phyloP scores from a whole-genome alignment of 768 basidiomycete genomes.

The Serendipita indica region DNA sequence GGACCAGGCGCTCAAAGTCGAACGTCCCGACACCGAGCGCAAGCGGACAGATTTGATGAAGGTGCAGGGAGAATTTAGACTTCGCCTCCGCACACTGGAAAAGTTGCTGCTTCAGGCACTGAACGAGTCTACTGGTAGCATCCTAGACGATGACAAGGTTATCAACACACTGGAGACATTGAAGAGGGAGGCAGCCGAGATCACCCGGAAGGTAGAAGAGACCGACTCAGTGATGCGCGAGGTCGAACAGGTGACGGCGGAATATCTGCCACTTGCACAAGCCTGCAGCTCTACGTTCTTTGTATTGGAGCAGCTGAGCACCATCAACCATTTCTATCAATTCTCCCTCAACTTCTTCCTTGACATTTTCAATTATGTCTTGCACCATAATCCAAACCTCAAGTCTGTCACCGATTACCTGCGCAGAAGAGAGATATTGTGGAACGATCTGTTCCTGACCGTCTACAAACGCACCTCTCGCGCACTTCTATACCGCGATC shows the following conservation, averaged over 20 bases:
- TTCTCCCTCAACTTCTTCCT: conserved; percentile 97
- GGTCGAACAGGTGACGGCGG: conserved; percentile 87
- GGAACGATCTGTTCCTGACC: conserved; percentile 78
- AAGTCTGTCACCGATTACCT: conserved; percentile 59
- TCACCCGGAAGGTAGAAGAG: conserved; percentile 90
- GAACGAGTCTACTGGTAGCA: conserved; percentile 93
- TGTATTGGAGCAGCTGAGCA: conserved; percentile 84
- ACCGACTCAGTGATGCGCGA: conserved; percentile 93
- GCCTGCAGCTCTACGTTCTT: conserved; percentile 97
- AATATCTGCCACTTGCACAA: conserved; percentile 87
- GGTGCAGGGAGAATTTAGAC: conserved; percentile 92
- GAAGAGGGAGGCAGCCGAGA: conserved; percentile 91
- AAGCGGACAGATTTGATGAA: conserved; percentile 96
- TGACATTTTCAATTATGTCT: conserved; percentile 91
- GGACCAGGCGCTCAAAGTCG: conserved; percentile 91
- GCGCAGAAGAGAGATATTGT: conserved; percentile 59
- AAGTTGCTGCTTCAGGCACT: conserved; percentile 85
- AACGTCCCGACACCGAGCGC: conserved; percentile 90
- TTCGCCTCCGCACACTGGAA: conserved; percentile 83
- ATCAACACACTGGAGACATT: conserved; percentile 91
- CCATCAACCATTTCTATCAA: conserved; percentile 95
- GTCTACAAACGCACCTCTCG: conserved; percentile 83
- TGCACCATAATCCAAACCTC: conserved; percentile 84
- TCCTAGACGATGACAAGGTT: conserved; percentile 97
- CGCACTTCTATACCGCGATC: conserved; percentile 77